Evolutionary conservation across 106 monocot species (phyloP).

Genomic region (Dioscorea zingiberensis): DNA sequence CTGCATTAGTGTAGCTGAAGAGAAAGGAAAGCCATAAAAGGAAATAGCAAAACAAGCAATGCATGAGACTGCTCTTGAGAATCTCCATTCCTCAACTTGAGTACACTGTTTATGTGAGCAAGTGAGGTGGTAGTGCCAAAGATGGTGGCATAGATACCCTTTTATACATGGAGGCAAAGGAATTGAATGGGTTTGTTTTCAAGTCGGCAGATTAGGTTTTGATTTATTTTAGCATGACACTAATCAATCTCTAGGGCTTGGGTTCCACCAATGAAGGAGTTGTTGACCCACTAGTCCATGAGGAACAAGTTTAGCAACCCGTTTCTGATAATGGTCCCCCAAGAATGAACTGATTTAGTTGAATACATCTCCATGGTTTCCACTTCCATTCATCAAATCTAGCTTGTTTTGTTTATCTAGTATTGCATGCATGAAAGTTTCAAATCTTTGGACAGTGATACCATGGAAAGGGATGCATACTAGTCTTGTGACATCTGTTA

Average conservation of each 20-base stretch:
- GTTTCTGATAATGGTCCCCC: too few relatives aligned
- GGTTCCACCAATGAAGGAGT: constrained; percentile 4
- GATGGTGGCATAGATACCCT: not conserved
- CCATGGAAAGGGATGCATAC: too few relatives aligned
- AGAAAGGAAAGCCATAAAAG: constrained; percentile 20
- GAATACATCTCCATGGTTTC: too few relatives aligned
- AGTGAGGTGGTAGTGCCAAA: not conserved
- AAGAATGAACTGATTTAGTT: too few relatives aligned
- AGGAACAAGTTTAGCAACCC: not conserved
- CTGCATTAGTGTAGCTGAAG: constrained; percentile 14
- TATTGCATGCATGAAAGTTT: too few relatives aligned
- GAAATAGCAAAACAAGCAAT: not conserved
- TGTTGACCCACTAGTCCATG: constrained; percentile 15
- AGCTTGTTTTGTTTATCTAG: too few relatives aligned
- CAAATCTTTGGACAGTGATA: too few relatives aligned
- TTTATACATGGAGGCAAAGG: constrained; percentile 1
- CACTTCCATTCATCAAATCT: too few relatives aligned
- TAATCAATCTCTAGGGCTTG: not conserved
- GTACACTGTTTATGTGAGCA: not conserved
- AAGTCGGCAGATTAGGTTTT: constrained; percentile 33
- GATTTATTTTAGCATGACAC: not conserved
- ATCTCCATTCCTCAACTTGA: not conserved
- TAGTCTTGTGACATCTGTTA: too few relatives aligned
- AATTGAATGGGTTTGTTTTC: constrained; percentile 7
- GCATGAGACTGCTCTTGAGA: not conserved